These are phyloP conservation scores for Globisporangium cystogenes DNA, from an alignment of 352 stramenopile genomes.

Conservation along the genomic window DNA sequence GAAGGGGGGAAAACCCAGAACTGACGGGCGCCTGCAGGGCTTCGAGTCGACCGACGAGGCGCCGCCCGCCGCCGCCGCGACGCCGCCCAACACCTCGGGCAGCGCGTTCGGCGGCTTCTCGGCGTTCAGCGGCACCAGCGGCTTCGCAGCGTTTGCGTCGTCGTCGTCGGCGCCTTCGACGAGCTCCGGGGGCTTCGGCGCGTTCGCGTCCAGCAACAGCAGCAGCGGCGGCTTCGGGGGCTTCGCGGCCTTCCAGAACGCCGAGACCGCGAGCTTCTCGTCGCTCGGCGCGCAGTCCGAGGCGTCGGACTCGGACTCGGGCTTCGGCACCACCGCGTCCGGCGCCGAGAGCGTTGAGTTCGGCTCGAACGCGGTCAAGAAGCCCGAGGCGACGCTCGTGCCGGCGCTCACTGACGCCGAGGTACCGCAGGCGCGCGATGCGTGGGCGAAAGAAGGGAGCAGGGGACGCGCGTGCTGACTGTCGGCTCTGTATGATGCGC, in stretches of 20 bases:
- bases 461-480: background rate
- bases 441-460: no score
- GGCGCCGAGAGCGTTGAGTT: constrained; percentile 37
- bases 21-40: background rate
- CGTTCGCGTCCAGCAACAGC: constrained; percentile 11
- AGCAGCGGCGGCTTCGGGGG: constrained; percentile 19
- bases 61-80: background rate
- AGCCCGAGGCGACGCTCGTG: constrained; percentile 35
- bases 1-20: background rate
- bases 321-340: constrained; percentile 32
- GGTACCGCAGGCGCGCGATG: constrained; percentile 17
- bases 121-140: constrained; percentile 42
- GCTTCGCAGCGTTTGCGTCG: constrained; percentile 39
- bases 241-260: constrained; percentile 53
- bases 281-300: constrained; percentile 43
- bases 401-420: constrained; percentile 61
- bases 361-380: constrained; percentile 38
- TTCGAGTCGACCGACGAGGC: constrained; percentile 1
- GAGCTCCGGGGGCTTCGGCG: constrained; percentile 20
- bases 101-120: constrained; percentile 48
- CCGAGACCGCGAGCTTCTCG: constrained; percentile 36
- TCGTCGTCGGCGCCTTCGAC: constrained; percentile 20
- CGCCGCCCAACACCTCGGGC: constrained; percentile 21
- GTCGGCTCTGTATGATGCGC: background rate
- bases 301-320: constrained; percentile 16